phyloP scores from a whole-genome alignment of 164 flowering plant genomes.

The Umbellularia californica region DNA sequence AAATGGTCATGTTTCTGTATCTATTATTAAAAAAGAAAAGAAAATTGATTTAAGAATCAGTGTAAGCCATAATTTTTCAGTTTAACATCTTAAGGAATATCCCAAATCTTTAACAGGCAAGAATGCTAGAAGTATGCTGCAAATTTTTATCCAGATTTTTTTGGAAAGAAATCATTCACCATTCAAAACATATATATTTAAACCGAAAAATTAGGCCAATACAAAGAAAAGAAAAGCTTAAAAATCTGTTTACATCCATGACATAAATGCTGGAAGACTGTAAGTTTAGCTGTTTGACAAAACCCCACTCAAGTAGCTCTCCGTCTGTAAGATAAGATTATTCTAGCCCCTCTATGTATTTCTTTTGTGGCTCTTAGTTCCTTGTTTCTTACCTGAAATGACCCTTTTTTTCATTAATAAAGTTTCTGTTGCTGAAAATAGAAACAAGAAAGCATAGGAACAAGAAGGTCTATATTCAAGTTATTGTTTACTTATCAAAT shows the following conservation, averaged over 20 bases:
- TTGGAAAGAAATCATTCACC: not conserved
- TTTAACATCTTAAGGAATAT: not conserved
- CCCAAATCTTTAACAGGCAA: not conserved
- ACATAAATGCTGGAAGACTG: not conserved
- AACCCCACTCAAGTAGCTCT: too few species aligned
- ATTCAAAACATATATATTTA: too few species aligned
- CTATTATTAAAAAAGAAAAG: not conserved
- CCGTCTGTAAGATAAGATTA: too few species aligned
- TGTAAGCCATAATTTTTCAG: not conserved
- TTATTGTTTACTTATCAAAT: too few species aligned
- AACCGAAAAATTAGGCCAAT: not conserved
- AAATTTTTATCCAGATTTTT: not conserved
- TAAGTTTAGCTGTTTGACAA: not conserved
- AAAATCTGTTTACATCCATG: not conserved
- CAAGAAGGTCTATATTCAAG: too few species aligned
- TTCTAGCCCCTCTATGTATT: too few species aligned
- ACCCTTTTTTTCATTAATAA: too few species aligned
- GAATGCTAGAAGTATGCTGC: not conserved
- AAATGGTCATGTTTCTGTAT: not conserved
- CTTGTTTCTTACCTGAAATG: too few species aligned
- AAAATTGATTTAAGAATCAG: not conserved
- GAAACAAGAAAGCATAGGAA: too few species aligned
- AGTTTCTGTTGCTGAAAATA: too few species aligned
- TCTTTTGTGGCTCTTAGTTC: too few species aligned
- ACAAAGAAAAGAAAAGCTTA: not conserved